These are phyloP conservation scores for Flaveria trinervia DNA, from an alignment of 129 eudicot species.

Conservation along the genomic window DNA sequence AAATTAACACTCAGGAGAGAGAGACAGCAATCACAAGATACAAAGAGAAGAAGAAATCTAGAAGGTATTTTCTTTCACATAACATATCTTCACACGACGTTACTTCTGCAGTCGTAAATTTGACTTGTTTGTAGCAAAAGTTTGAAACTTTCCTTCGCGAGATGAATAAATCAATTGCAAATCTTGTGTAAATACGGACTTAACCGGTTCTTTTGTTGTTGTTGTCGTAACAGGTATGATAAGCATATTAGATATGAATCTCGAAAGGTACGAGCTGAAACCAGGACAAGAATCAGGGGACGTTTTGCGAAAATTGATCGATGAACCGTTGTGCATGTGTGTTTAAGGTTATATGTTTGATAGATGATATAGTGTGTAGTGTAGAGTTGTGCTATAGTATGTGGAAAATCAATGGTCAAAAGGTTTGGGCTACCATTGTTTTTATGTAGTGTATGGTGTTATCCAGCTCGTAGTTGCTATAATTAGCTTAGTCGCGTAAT, in stretches of 20 bases:
- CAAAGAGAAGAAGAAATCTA: constrained; percentile 85
- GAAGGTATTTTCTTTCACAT: constrained; percentile 50
- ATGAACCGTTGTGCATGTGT: constrained; percentile 11
- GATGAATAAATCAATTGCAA: not conserved
- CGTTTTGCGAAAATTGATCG: constrained; percentile 87
- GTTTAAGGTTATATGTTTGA: not conserved
- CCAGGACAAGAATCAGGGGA: constrained; percentile 77
- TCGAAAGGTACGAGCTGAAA: constrained; percentile 81
- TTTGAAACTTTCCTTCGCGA: not conserved
- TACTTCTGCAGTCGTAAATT: too few relatives aligned
- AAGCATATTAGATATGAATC: constrained; percentile 95
- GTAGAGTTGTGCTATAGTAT: constrained; percentile 16
- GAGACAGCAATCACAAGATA: constrained; percentile 82
- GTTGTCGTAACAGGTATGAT: constrained; percentile 59
- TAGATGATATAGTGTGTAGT: constrained; percentile 33
- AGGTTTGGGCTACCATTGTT: not conserved
- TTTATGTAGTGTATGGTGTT: not conserved
- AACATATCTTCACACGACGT: too few relatives aligned
- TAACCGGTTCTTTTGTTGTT: not conserved
- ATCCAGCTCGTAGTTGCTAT: not conserved
- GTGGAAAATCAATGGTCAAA: not conserved
- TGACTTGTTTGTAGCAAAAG: too few relatives aligned
- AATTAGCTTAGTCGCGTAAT: not conserved
- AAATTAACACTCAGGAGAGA: constrained; percentile 62
- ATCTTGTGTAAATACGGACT: not conserved